phyloP scores from a whole-genome alignment of 441 rosid genomes.

The Populus hybrid region DNA sequence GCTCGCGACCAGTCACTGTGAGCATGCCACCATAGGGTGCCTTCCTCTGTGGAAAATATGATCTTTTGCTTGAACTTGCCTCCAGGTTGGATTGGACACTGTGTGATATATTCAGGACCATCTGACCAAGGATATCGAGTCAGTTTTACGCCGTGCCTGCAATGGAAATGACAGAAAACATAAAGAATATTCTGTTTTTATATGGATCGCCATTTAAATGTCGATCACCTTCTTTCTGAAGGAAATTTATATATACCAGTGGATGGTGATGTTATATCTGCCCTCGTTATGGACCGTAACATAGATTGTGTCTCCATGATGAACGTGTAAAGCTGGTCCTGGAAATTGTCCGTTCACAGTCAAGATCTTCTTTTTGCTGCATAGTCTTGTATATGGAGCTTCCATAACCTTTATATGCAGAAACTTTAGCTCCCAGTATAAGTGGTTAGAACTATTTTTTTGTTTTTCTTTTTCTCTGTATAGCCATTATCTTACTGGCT shows the following conservation, averaged over 20 bases:
- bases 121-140: slow-evolving; percentile 60
- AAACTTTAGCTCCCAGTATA: too few relatives aligned
- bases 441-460: too few relatives aligned
- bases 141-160: slow-evolving; percentile 55
- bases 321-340: slow-evolving; percentile 47
- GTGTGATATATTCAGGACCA: slow-evolving; percentile 59
- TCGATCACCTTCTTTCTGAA: neutral
- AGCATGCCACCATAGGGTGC: slow-evolving; percentile 81
- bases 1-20: slow-evolving; percentile 69
- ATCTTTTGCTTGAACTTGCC: slow-evolving; percentile 42
- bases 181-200: neutral
- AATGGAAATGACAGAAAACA: neutral
- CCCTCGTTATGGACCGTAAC: slow-evolving; percentile 44
- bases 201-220: neutral
- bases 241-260: slow-evolving; percentile 38
- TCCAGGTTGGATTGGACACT: slow-evolving; percentile 55
- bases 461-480: too few relatives aligned
- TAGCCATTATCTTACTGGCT: too few relatives aligned
- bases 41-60: slow-evolving; percentile 38
- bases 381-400: slow-evolving; percentile 35
- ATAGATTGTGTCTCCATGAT: slow-evolving; percentile 42
- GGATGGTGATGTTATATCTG: slow-evolving; percentile 42
- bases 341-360: slow-evolving; percentile 60
- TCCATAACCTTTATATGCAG: slow-evolving; percentile 31
- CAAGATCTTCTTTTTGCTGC: slow-evolving; percentile 43